Evolutionary conservation across 2,329 filamentous ascomycete species (phyloP).

Genomic region (Sordariomycetes sp.): DNA sequence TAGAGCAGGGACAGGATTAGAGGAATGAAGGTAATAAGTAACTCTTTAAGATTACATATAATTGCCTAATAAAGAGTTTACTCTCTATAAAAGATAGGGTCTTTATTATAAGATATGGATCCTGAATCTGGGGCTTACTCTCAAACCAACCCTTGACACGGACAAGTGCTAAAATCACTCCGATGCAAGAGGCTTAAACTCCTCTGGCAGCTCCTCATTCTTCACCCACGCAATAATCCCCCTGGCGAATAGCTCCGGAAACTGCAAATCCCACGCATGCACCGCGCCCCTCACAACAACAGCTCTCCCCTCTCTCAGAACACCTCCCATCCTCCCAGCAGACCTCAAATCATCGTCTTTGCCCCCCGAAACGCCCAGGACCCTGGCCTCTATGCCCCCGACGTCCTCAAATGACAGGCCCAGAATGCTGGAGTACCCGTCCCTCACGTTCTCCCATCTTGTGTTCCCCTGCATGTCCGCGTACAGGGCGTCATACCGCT

Average conservation of each 20-base stretch:
- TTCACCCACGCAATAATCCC: conserved; percentile 24
- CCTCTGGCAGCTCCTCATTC: conserved; percentile 14
- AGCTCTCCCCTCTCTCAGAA: conserved; percentile 12
- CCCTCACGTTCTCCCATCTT: conserved; percentile 13
- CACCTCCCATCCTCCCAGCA: conserved; percentile 16
- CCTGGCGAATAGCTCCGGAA: conserved; percentile 24
- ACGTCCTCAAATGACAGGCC: conserved; percentile 2
- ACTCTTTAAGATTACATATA: too few relatives aligned
- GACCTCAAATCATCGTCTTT: conserved; percentile 20
- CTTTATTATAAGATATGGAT: too few relatives aligned
- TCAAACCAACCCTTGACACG: too few relatives aligned
- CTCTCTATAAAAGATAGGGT: too few relatives aligned
- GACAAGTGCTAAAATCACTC: too few relatives aligned
- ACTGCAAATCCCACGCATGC: conserved; percentile 29
- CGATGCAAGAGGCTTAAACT: conserved; percentile 9
- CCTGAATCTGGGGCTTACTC: too few relatives aligned
- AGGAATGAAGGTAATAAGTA: too few relatives aligned
- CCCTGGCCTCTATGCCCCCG: conserved; percentile 12
- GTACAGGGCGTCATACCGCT: conserved; percentile 17
- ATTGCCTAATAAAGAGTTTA: too few relatives aligned
- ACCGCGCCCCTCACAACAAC: conserved; percentile 22
- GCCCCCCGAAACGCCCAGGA: conserved; percentile 18
- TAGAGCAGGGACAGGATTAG: too few relatives aligned
- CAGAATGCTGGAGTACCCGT: conserved; percentile 13
- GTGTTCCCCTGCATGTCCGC: conserved; percentile 21